Evolutionary conservation across 768 basidiomycete species (phyloP), one percentile per base, ranked within the genome.

Genomic region (Paxillus involutus): DNA sequence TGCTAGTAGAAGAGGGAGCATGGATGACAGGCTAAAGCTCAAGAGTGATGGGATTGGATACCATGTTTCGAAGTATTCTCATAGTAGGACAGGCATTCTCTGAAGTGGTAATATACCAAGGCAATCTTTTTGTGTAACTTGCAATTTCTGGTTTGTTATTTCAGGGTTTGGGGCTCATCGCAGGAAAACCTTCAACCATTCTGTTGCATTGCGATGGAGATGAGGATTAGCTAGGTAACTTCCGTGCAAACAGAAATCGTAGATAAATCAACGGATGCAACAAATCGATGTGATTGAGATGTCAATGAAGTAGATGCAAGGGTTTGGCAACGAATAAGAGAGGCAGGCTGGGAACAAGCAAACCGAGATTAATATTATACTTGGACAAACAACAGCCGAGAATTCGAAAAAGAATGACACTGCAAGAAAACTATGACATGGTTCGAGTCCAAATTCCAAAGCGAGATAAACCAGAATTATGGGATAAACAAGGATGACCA

Each of bases 61-160:
- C 59, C 77, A 80, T 47, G 78, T 82, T 32, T 77, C 77, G 33
- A 78, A 73, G 55, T 84, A 73, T 67, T 71, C 63, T 41, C 77
- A 79, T 56, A 58, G 36, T 54, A 58, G 61, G 24, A 52, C 49
- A 9, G 59, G 44, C 56, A 11, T 53, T 10, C 54, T 54, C 26
- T 59, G 49, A 47, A 26, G 40, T 21, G 46, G 56, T 51, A 21
- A 53, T 52, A 26, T 2, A 30, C 17, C 11, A 3, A 35, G 35
- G 32, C 10, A 9, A 33, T 33, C 32, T 33, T 26, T 26, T 26
- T 26, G 26, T 32, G 3, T 6, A 32, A 35, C 24, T 19, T 47
- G 10, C 41, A 3, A 17, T 47, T 39, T 47, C 42, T 54, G 13
- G 17, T 33, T 44, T 35, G 12, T 7, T 29, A n/a, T 44, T 40